Percentiles rank a stretch among this genome's conserved stretches.
Conservation (phyloP, 352 stramenopile species). For the Phytophthora quininea region DNA sequence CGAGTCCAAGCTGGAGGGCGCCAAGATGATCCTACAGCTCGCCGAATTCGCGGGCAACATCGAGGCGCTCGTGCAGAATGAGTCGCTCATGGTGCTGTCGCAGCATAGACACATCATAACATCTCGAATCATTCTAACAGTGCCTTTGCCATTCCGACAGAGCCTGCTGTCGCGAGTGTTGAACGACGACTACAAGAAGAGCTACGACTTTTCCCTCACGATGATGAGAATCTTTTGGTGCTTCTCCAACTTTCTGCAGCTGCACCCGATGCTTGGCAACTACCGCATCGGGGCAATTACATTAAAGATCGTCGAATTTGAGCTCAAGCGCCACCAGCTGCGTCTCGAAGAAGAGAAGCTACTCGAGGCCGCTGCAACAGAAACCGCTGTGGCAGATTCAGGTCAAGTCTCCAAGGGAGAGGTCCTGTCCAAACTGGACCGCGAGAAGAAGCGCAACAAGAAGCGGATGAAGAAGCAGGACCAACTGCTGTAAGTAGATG, state of each 20-base stretch:
- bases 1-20: constrained; percentile 86
- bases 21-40: constrained; percentile 92
- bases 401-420: constrained; percentile 18
- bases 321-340: constrained; percentile 91
- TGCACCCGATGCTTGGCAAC: constrained; percentile 92
- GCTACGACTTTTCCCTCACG: constrained; percentile 93
- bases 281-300: constrained; percentile 94
- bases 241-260: constrained; percentile 95
- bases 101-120: too few relatives aligned
- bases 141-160: neutral
- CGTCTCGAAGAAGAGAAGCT: constrained; percentile 72
- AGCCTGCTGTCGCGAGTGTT: constrained; percentile 93
- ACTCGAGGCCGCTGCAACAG: constrained; percentile 44
- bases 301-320: constrained; percentile 95
- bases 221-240: constrained; percentile 96
- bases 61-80: constrained; percentile 93
- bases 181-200: constrained; percentile 96
- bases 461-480: constrained; percentile 93
- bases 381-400: constrained; percentile 16
- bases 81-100: constrained; percentile 89
- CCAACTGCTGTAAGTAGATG: constrained; percentile 80
- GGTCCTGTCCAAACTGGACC: constrained; percentile 67
- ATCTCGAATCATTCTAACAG: too few relatives aligned
- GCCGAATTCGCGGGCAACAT: constrained; percentile 91
- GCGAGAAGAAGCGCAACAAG: constrained; percentile 86